Evolutionary conservation across 192 early-diverging fungal genomes (phyloP).

Genomic region (Coemansia sp.): DNA sequence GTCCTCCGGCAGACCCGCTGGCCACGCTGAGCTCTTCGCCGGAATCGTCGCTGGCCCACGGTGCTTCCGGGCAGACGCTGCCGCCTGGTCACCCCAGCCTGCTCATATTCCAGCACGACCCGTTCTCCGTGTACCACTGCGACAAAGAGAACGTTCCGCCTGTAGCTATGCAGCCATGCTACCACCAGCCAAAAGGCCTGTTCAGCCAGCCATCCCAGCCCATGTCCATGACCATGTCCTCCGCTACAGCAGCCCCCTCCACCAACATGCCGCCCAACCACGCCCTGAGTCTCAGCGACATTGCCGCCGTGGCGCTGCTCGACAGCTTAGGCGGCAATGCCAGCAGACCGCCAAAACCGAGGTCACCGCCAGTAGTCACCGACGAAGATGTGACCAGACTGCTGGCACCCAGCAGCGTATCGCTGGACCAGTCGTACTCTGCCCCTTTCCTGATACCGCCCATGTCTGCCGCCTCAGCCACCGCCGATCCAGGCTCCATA

Average conservation of each 20-base stretch:
- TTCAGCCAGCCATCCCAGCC: no score
- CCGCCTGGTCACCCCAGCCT: not conserved
- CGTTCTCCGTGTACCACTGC: conserved; percentile 12
- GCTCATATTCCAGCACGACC: conserved; percentile 16
- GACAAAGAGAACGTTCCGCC: conserved; percentile 18
- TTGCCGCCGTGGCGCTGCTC: conserved; percentile 44
- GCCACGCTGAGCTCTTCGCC: no score
- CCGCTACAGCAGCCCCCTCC: not conserved
- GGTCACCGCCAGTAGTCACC: conserved; percentile 6
- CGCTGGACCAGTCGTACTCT: no score
- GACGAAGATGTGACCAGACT: conserved; percentile 5
- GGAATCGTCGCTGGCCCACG: conserved; percentile 1
- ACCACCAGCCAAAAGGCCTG: conserved; percentile 2
- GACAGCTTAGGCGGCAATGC: conserved; percentile 27
- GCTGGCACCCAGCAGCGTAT: no score
- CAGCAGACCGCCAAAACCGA: not conserved
- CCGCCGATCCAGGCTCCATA: no score
- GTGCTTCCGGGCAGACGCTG: not conserved
- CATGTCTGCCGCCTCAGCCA: no score
- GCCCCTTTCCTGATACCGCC: no score
- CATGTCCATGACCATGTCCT: not conserved
- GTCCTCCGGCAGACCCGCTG: no score
- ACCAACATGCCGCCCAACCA: not conserved
- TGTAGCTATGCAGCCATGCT: no score
- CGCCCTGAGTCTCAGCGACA: conserved; percentile 26